phyloP scores from a whole-genome alignment of 371 early-diverging fungal species.

The Rhizomucor pusillus region DNA sequence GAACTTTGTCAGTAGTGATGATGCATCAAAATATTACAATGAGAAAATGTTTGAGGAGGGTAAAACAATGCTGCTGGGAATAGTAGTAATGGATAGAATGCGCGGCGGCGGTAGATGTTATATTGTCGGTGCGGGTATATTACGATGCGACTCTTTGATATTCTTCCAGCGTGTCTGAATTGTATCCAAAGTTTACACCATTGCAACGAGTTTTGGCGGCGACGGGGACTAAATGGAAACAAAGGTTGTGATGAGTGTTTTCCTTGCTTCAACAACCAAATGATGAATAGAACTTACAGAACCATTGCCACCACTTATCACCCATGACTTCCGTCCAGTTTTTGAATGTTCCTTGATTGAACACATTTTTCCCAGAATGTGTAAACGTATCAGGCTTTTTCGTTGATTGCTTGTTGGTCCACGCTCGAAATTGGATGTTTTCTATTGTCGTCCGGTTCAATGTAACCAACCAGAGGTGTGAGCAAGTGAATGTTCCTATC shows the following conservation, averaged over 20 bases:
- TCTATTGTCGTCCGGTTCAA: constrained; percentile 54
- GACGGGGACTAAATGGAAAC: no score
- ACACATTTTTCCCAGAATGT: constrained; percentile 28
- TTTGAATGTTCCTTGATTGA: constrained; percentile 29
- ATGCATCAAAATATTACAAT: no score
- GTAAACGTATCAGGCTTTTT: constrained; percentile 22
- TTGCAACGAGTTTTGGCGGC: background rate
- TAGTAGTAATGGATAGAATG: no score
- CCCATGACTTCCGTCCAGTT: constrained; percentile 43
- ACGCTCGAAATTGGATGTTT: constrained; percentile 27
- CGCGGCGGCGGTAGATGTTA: no score
- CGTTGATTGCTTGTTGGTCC: constrained; percentile 16
- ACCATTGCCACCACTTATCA: constrained; percentile 20
- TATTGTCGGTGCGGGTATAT: background rate
- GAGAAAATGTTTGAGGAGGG: no score
- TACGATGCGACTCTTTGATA: background rate
- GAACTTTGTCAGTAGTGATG: no score
- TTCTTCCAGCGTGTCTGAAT: background rate
- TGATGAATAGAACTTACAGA: constrained; percentile 23
- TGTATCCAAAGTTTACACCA: constrained; percentile 2
- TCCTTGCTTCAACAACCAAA: no score
- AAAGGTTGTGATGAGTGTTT: no score
- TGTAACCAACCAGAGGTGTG: constrained; percentile 44
- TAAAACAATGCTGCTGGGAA: no score
- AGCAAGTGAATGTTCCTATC: constrained; percentile 35